Evolutionary conservation across 768 basidiomycete species (phyloP).

Genomic region (Mrakia gelida): DNA sequence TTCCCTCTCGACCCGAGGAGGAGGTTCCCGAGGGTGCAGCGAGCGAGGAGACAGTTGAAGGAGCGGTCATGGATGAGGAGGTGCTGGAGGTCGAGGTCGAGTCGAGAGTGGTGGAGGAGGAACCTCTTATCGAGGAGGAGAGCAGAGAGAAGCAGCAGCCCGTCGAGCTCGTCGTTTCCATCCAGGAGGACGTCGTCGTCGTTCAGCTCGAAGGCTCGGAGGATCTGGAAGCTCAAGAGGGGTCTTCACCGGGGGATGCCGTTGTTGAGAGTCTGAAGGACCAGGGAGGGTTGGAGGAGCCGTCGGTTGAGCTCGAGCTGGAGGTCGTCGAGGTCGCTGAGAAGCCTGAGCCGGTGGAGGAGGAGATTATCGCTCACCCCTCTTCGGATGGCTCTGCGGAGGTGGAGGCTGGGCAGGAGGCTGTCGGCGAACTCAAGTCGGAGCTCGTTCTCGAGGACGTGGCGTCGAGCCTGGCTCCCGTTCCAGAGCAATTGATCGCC

Average conservation of each 20-base stretch:
- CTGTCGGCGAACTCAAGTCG: neutral
- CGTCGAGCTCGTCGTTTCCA: neutral
- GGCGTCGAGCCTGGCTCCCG: neutral
- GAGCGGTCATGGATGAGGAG: neutral
- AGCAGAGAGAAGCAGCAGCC: neutral
- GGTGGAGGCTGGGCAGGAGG: neutral
- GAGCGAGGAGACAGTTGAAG: neutral
- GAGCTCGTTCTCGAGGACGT: neutral
- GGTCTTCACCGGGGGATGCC: neutral
- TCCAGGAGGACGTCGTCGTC: neutral
- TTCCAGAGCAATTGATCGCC: neutral
- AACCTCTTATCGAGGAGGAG: neutral
- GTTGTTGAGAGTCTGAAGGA: neutral
- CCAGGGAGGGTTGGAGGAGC: neutral
- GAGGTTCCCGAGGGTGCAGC: neutral
- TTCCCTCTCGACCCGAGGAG: neutral
- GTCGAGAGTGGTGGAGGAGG: neutral
- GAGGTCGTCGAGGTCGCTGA: neutral
- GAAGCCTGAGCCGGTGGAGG: neutral
- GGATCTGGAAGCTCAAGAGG: neutral
- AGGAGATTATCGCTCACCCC: neutral
- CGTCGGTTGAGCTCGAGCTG: neutral
- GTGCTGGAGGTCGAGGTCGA: neutral
- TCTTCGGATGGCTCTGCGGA: neutral
- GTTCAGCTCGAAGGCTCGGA: neutral